Base-by-base conservation (phyloP, 78 protist species). In the Dictyostelium intermedium region DNA sequence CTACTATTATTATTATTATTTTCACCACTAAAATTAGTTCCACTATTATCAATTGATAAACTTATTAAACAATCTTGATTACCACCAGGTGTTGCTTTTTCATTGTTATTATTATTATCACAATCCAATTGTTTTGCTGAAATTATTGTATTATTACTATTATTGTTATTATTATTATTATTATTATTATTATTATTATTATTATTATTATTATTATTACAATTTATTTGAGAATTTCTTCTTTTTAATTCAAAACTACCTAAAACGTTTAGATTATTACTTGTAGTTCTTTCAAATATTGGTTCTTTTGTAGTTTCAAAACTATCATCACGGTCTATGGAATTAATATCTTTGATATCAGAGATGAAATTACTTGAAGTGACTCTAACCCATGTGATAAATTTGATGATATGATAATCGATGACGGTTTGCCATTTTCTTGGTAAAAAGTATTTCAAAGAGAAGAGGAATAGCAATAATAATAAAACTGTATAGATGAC, bases 361-460 rank as follows among this genome's bases (percentile, higher is more conserved):
- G 35, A 27, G 9, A 34, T 30, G 25, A 47, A 35, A 18, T 25
- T 56, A n/a, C 20, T 50, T 56, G 70, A 77, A 18, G 18, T 23
- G 37, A 20, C 2, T 69, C 50, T 80, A 18, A 89, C 16, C 27
- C 45, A 39, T 1, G 50, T 53, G 8, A 81, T 20, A 1, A 41
- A 6, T n/a, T 53, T 72, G 18, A 70, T 9, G 4, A 89, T 30
- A 4, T 32, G 8, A 1, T 25, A 14, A 35, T 89, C 94, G 13
- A 89, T 20, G 5, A 18, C 35, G 11, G 32, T 4, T 47, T 89
- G 94, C n/a, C 37, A 47, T 72, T 63, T 66, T 47, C 27, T 63
- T 66, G 94, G 94, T 35, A 89, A 53, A 53, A 80, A 89, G 43
- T 89, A 89, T 80, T 89, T 89, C 37, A 89, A 39, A 11, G 79